phyloP scores from a whole-genome alignment of 768 basidiomycete species.

The Boletus vinaceobasis region DNA sequence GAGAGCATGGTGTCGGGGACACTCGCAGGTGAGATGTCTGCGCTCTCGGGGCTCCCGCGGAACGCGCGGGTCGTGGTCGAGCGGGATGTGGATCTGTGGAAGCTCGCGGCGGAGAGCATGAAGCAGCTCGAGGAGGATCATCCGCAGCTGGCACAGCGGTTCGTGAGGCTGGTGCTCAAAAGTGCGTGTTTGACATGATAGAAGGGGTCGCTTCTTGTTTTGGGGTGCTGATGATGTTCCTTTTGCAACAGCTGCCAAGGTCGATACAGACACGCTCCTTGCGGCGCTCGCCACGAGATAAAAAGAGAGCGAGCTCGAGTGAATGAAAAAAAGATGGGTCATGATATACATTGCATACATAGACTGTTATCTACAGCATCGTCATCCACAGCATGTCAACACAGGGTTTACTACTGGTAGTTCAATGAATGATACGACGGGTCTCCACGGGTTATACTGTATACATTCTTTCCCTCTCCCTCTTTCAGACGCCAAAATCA shows the following conservation, averaged over 20 bases:
- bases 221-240: background rate
- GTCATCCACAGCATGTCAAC: slow-evolving; percentile 1
- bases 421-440: slow-evolving; percentile 1
- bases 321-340: background rate
- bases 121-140: slow-evolving; percentile 62
- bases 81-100: slow-evolving; percentile 77
- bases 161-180: slow-evolving; percentile 70
- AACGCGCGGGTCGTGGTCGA: slow-evolving; percentile 89
- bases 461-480: background rate
- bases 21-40: slow-evolving; percentile 86
- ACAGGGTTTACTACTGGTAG: background rate
- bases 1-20: slow-evolving; percentile 95
- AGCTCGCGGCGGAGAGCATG: slow-evolving; percentile 58
- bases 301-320: background rate
- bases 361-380: slow-evolving; percentile 3
- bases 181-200: slow-evolving; percentile 40
- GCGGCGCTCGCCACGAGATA: slow-evolving; percentile 50
- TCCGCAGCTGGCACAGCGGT: slow-evolving; percentile 60
- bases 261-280: slow-evolving; percentile 59
- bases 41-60: slow-evolving; percentile 70
- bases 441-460: background rate
- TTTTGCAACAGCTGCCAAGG: slow-evolving; percentile 51
- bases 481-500: background rate
- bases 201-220: background rate
- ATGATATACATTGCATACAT: background rate